Evolutionary conservation across 129 eudicot species (phyloP).

Genomic region (Dittrichia graveolens): DNA sequence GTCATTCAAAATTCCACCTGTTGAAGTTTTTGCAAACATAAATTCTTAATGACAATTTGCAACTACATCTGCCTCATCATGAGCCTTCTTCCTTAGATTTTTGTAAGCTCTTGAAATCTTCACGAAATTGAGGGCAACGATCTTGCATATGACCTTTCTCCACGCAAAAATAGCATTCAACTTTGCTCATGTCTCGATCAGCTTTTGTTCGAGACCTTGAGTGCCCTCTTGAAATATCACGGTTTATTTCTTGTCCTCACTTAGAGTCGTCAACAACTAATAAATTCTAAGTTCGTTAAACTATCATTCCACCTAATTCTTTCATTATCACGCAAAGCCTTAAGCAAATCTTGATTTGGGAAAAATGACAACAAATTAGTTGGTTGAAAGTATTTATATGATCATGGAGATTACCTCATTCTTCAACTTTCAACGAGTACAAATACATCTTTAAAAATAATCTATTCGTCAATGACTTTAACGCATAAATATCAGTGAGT

Average conservation of each 20-base stretch:
- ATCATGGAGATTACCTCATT: no score
- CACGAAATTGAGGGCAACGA: no score
- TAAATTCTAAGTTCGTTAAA: neutral
- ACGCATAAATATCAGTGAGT: neutral
- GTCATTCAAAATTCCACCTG: no score
- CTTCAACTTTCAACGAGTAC: neutral
- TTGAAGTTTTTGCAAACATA: no score
- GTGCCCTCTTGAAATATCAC: neutral
- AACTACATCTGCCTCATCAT: no score
- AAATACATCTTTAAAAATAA: neutral
- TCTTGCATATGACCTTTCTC: no score
- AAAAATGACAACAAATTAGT: neutral
- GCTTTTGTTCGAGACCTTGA: neutral
- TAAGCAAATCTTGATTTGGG: neutral
- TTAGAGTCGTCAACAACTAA: no score
- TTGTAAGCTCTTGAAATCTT: no score
- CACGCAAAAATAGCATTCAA: neutral
- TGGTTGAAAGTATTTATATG: neutral
- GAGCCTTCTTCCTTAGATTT: no score
- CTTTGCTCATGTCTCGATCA: neutral
- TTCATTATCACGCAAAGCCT: neutral
- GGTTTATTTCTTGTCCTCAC: no score
- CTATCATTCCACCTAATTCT: neutral
- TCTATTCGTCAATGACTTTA: neutral
- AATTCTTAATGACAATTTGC: no score